Percentiles rank a stretch among this genome's conserved stretches.
phyloP scores from a whole-genome alignment of 805 yeast species.

The Ogataea trehalophila region DNA sequence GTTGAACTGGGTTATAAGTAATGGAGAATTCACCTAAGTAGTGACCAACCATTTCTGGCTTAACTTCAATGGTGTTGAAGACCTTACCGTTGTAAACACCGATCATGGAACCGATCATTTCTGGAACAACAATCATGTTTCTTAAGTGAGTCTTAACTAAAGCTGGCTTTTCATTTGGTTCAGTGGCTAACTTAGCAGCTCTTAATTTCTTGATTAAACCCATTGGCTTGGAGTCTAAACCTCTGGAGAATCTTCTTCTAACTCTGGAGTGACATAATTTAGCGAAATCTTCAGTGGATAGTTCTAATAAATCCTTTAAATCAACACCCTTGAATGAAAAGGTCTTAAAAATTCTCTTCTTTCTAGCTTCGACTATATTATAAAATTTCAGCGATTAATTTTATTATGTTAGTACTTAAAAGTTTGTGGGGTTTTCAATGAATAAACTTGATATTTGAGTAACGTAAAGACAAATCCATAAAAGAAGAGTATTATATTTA shows the following conservation, averaged over 20 bases:
- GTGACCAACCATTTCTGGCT: constrained; percentile 99
- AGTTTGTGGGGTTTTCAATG: too few relatives aligned
- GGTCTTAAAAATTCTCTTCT: constrained; percentile 92
- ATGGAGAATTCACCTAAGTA: constrained; percentile 99
- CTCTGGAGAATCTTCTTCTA: constrained; percentile 99
- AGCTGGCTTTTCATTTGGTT: constrained; percentile 94
- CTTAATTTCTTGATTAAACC: constrained; percentile 96
- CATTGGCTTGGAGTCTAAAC: constrained; percentile 91
- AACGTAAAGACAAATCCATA: too few relatives aligned
- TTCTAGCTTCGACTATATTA: constrained; percentile 49
- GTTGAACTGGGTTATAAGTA: constrained; percentile 99
- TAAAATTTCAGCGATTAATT: background rate
- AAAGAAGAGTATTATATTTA: too few relatives aligned
- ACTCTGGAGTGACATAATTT: constrained; percentile 97
- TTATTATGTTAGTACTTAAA: constrained; percentile 21
- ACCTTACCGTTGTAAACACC: constrained; percentile 99
- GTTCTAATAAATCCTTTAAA: constrained; percentile 86
- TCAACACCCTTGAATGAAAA: constrained; percentile 99
- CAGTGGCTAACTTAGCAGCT: constrained; percentile 90
- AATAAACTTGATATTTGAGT: too few relatives aligned
- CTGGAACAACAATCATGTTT: constrained; percentile 98
- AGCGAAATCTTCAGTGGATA: constrained; percentile 95
- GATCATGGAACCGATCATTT: constrained; percentile 98
- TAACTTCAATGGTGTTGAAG: constrained; percentile 98
- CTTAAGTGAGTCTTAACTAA: constrained; percentile 98